Conservation (phyloP, 2,329 filamentous ascomycete genomes). For the Raffaelea arxii region DNA sequence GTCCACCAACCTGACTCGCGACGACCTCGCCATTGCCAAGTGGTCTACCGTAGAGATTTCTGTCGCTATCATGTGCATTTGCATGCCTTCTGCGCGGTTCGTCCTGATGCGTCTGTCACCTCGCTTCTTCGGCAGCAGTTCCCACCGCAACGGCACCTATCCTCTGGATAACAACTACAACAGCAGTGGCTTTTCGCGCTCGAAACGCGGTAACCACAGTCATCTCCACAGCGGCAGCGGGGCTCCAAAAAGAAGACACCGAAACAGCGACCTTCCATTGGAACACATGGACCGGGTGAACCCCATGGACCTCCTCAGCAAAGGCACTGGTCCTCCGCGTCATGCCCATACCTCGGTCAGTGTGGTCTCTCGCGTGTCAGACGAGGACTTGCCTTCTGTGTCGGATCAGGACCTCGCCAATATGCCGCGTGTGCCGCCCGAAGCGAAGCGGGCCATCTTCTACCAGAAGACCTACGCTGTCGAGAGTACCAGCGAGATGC, state of each 20-base stretch:
- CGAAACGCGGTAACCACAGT: not conserved
- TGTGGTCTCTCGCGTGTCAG: too few species aligned
- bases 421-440: too few species aligned
- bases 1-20: slow-evolving; percentile 19
- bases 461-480: slow-evolving; percentile 11
- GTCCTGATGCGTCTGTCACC: slow-evolving; percentile 17
- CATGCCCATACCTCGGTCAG: too few species aligned
- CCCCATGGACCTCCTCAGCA: too few species aligned
- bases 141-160: slow-evolving; percentile 3
- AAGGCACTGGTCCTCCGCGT: too few species aligned
- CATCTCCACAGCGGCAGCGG: too few species aligned
- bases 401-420: too few species aligned
- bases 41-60: slow-evolving; percentile 26
- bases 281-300: too few species aligned
- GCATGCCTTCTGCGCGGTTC: slow-evolving; percentile 21
- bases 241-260: too few species aligned
- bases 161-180: not conserved
- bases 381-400: too few species aligned
- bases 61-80: slow-evolving; percentile 23
- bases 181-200: not conserved
- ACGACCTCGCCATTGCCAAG: slow-evolving; percentile 20
- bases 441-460: slow-evolving; percentile 10
- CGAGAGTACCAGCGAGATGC: slow-evolving; percentile 10
- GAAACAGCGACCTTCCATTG: too few species aligned
- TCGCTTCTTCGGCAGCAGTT: not conserved